Evolutionary conservation across 805 yeast genomes (phyloP).

Genomic region (Kodamaea laetipori): DNA sequence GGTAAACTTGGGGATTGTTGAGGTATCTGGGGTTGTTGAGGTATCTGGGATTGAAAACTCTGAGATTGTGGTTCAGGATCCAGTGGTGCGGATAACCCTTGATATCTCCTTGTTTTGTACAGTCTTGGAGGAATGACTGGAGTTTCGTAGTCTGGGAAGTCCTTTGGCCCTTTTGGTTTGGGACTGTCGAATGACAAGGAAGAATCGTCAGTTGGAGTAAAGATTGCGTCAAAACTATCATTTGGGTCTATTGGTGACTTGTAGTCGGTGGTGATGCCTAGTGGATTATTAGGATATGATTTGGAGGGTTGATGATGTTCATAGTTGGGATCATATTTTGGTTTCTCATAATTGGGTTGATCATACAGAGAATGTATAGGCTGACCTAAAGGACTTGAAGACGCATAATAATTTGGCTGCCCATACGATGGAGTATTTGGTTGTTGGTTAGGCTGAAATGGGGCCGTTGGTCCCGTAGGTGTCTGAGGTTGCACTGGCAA

Average conservation of each 20-base stretch:
- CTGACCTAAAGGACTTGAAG: too few relatives aligned
- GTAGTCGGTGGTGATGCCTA: not conserved
- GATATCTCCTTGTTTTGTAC: constrained; percentile 3
- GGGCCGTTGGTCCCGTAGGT: too few relatives aligned
- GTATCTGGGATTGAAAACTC: too few relatives aligned
- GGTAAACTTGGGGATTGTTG: not conserved
- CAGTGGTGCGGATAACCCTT: not conserved
- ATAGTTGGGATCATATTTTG: too few relatives aligned
- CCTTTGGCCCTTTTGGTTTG: constrained; percentile 44
- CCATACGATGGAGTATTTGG: too few relatives aligned
- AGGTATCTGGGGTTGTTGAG: not conserved
- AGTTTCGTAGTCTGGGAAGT: constrained; percentile 34
- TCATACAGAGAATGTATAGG: too few relatives aligned
- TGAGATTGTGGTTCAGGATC: too few relatives aligned
- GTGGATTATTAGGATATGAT: not conserved
- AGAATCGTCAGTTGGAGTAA: constrained; percentile 23
- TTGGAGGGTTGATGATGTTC: not conserved
- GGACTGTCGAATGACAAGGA: constrained; percentile 33
- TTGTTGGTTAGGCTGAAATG: too few relatives aligned
- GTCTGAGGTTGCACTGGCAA: not conserved
- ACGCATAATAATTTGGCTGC: too few relatives aligned
- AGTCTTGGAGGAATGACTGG: constrained; percentile 5
- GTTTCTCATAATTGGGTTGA: too few relatives aligned
- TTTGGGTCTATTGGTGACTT: not conserved
- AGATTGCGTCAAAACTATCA: constrained; percentile 2